Base-by-base conservation (phyloP, 2,329 filamentous ascomycete genomes). In the Metarhizium rileyi region DNA sequence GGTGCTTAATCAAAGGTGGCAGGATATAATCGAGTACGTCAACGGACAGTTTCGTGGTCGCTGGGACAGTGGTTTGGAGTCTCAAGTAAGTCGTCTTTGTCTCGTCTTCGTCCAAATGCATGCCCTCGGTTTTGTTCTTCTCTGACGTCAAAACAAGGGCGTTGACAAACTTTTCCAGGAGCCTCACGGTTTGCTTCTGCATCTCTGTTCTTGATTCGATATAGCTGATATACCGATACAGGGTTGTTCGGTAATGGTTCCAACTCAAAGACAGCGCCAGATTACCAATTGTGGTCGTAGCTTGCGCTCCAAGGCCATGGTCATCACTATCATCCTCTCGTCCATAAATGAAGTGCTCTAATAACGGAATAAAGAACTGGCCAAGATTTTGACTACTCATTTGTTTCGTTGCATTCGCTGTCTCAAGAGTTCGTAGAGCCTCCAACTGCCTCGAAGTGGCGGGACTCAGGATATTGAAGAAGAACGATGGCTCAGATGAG, bases 341-440 rank as follows among this genome's bases (percentile, higher is more conserved):
- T 51, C 90, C 86, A 61, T 95, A 91, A 23, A 96, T 84, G 61
- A 96, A 97, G 63, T 96, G 90, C 62, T 98, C 93, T 9, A 97
- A 75, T 20, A 98, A 74, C 1, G 93, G 94, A 38, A 98, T 80
- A 62, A 97, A 88, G 61, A 96, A 86, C 18, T 91, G 84, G 51
- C 84, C 83, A 54, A 95, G 76, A 59, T 95, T 95, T 47, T 81
- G 81, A 59, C 87, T 86, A 53, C 78, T 78, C 52, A 98, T 72
- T 45, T 80, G 74, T 12, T 78, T 75, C 50, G 76, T 75, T 9
- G 72, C 66, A 49, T 87, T 87, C 54, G 85, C 84, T 8, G 76
- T 71, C 50, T 86, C 83, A 12, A 98, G 73, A 50, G 88, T 77
- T 52, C 87, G 83, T 35, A 98, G 72, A 3, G 93, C 90, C 57